phyloP scores from a whole-genome alignment of 2,329 filamentous ascomycete genomes.

The Phoma herbarum region DNA sequence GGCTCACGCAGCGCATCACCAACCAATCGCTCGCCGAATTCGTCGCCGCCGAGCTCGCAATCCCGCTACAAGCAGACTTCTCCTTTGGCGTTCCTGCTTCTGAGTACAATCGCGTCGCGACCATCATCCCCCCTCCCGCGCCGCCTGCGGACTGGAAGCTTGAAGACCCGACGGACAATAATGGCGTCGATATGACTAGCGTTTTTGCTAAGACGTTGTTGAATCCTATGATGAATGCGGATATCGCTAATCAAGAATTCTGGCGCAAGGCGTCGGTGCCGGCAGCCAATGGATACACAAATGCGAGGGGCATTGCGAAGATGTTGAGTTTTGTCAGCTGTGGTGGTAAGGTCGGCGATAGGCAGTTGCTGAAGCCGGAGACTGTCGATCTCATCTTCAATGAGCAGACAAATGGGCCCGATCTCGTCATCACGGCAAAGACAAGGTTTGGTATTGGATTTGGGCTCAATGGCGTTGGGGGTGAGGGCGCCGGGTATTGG shows the following conservation, averaged over 20 bases:
- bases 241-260: conserved; percentile 2
- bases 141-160: not conserved
- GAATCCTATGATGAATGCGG: conserved; percentile 22
- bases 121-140: conserved; percentile 25
- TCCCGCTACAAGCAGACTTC: conserved; percentile 58
- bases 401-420: conserved; percentile 15
- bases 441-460: conserved; percentile 26
- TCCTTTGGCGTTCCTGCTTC: conserved; percentile 21
- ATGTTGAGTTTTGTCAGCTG: conserved; percentile 23
- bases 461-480: conserved; percentile 9
- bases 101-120: conserved; percentile 22
- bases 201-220: conserved; percentile 14
- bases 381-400: conserved; percentile 28
- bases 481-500: conserved; percentile 9
- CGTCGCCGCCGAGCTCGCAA: conserved; percentile 69
- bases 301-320: conserved; percentile 23
- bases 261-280: conserved; percentile 13
- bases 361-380: conserved; percentile 14
- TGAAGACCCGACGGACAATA: not conserved
- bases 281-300: conserved; percentile 26
- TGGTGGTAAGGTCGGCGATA: conserved; percentile 6
- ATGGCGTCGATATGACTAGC: conserved; percentile 1
- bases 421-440: conserved; percentile 16
- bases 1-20: conserved; percentile 20
- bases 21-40: conserved; percentile 19